These are phyloP conservation scores for Aquanectria penicillioides DNA, from an alignment of 2,329 filamentous ascomycete species.

Conservation along the genomic window DNA sequence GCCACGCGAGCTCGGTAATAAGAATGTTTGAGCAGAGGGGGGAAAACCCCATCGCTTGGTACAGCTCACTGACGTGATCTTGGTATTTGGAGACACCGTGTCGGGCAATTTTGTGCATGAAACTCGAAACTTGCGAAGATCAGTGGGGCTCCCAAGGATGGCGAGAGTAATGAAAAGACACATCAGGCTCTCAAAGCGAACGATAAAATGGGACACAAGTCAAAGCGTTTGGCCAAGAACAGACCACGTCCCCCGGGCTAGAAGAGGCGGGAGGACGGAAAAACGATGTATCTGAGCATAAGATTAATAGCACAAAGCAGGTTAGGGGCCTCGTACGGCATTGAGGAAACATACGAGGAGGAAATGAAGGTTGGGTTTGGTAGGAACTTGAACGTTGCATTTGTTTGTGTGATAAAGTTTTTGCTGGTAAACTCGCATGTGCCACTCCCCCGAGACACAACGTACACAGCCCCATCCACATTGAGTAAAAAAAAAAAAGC, in stretches of 20 bases:
- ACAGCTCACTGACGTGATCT: background rate
- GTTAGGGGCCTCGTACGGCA: background rate
- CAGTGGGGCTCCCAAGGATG: slow-evolving; percentile 17
- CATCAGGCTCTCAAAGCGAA: slow-evolving; percentile 3
- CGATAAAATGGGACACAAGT: slow-evolving; percentile 16
- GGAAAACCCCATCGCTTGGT: background rate
- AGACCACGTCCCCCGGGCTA: background rate
- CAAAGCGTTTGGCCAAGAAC: slow-evolving; percentile 27
- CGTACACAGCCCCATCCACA: too few species aligned
- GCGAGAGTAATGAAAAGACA: background rate
- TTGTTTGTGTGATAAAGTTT: background rate
- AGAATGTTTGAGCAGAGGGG: background rate
- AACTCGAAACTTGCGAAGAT: slow-evolving; percentile 18
- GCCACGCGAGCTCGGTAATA: slow-evolving; percentile 3
- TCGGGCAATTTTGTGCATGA: slow-evolving; percentile 28
- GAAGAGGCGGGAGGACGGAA: background rate
- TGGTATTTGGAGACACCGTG: background rate
- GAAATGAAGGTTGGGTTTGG: background rate
- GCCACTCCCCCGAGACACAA: too few species aligned
- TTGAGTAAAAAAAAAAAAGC: background rate
- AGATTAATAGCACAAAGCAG: background rate
- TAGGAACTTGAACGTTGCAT: background rate
- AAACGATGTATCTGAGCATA: background rate
- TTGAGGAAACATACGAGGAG: slow-evolving; percentile 25
- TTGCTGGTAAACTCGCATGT: too few species aligned